These are phyloP conservation scores for Podaxis sp. DNA, from an alignment of 768 basidiomycete genomes.

Conservation along the genomic window DNA sequence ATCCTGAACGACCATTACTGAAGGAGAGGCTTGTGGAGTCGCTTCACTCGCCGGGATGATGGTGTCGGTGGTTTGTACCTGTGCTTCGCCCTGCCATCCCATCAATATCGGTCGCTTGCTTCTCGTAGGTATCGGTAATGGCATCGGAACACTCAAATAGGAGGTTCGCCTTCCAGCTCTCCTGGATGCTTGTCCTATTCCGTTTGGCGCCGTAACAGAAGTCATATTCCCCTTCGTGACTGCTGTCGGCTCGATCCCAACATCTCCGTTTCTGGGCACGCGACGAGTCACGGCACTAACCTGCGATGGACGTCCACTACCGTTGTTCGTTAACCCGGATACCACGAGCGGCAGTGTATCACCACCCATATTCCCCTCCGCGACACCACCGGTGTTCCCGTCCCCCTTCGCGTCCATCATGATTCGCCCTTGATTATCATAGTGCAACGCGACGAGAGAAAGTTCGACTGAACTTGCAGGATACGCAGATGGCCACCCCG, in stretches of 20 bases:
- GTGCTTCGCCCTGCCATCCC: constrained; percentile 3
- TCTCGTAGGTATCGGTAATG: constrained; percentile 8
- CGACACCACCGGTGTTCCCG: neutral
- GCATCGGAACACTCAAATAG: neutral
- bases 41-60: neutral
- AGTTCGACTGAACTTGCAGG: neutral
- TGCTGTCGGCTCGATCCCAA: neutral
- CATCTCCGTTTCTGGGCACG: neutral
- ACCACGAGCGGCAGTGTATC: neutral
- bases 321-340: neutral
- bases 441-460: neutral
- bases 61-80: neutral
- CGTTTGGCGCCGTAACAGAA: neutral
- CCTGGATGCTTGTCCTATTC: neutral
- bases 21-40: neutral
- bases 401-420: neutral
- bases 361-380: neutral
- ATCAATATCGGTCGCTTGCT: neutral
- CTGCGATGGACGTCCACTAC: neutral
- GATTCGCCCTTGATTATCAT: neutral
- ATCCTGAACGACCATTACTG: neutral
- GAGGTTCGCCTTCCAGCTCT: neutral
- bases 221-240: neutral
- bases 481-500: neutral
- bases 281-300: neutral